A percentile compares a stretch with the other conserved stretches of the same genome.
These are phyloP conservation scores for Oryza officinalis DNA, from an alignment of 176 grass and related monocot species.

Conservation along the genomic window DNA sequence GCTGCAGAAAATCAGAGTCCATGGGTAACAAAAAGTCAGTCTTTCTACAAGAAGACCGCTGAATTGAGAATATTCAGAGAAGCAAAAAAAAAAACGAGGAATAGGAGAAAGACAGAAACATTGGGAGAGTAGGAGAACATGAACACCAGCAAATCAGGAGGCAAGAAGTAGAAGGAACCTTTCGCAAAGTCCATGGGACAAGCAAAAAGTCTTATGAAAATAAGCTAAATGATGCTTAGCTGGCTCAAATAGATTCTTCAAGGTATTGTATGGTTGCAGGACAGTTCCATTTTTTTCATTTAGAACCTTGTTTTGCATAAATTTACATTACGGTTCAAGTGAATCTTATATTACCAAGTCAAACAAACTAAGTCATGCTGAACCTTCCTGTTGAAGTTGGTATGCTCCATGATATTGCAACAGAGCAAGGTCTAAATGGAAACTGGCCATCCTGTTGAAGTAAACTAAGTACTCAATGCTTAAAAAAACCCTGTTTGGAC, in stretches of 20 bases:
- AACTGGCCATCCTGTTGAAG: slow-evolving; percentile 25
- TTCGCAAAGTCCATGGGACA: neutral
- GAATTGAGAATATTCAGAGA: neutral
- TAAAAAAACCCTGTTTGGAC: slow-evolving; percentile 17
- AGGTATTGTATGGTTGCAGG: neutral
- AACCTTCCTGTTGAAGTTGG: neutral
- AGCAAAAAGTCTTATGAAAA: neutral
- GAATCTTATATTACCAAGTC: neutral
- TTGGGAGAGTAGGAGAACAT: neutral
- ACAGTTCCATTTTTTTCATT: neutral
- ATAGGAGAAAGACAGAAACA: neutral
- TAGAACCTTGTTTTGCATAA: neutral
- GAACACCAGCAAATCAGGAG: slow-evolving; percentile 5
- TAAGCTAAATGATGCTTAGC: neutral
- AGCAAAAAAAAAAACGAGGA: neutral
- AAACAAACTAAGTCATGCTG: neutral
- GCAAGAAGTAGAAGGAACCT: neutral
- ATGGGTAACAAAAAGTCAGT: neutral
- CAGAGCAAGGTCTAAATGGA: slow-evolving; percentile 25
- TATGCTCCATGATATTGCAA: neutral
- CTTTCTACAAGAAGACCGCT: neutral
- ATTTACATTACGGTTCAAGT: neutral
- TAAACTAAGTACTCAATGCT: slow-evolving; percentile 1
- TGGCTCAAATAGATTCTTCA: neutral
- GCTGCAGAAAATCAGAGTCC: neutral